phyloP scores from a whole-genome alignment of 345 rosid species.

The Salix caprea region DNA sequence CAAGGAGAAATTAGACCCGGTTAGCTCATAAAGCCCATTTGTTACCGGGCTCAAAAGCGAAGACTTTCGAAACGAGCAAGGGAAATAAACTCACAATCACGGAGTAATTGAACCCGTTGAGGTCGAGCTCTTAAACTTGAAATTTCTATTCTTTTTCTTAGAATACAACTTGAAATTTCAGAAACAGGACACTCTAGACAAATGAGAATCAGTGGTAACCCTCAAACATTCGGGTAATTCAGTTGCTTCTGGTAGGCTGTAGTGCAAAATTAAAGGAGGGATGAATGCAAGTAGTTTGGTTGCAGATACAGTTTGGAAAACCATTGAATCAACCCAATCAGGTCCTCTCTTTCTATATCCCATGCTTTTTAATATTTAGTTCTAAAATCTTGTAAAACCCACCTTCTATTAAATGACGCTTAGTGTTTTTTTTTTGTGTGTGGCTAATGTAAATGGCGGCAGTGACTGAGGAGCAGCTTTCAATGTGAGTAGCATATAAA shows the following conservation, averaged over 20 bases:
- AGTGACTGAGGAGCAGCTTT: slow-evolving; percentile 77
- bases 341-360: slow-evolving; percentile 22
- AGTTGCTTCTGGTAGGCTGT: neutral
- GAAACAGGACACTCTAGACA: no score
- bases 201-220: no score
- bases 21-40: no score
- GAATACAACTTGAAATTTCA: no score
- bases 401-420: neutral
- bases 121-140: no score
- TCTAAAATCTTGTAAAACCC: neutral
- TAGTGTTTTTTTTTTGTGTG: neutral
- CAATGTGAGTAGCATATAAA: slow-evolving; percentile 42
- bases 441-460: slow-evolving; percentile 7
- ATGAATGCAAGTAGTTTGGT: slow-evolving; percentile 43
- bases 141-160: no score
- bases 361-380: neutral
- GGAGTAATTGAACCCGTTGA: no score
- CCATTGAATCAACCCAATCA: slow-evolving; percentile 48
- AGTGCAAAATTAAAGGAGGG: neutral
- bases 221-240: no score
- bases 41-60: no score
- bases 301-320: slow-evolving; percentile 57
- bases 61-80: no score
- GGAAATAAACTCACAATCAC: no score
- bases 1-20: no score